Evolutionary conservation across 2,329 filamentous ascomycete species (phyloP).

Genomic region (Dryadomyces quercivorus): DNA sequence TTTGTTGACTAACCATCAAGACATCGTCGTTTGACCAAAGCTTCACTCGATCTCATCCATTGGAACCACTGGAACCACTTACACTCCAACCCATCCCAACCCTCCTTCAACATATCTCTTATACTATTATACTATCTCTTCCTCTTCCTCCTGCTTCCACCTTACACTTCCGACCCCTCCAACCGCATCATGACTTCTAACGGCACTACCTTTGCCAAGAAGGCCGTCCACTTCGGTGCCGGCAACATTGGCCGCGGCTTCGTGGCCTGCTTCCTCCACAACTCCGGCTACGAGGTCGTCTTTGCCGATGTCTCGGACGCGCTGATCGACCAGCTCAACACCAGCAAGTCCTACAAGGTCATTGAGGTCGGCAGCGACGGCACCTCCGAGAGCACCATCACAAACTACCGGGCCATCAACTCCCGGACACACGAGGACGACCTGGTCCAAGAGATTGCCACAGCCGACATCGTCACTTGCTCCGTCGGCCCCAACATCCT

Average conservation of each 20-base stretch:
- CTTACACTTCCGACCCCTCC: background rate
- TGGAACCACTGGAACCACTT: background rate
- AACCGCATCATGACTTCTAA: background rate
- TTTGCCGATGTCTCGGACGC: constrained; percentile 88
- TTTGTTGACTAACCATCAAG: background rate
- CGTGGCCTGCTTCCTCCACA: constrained; percentile 83
- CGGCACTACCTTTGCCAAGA: constrained; percentile 1
- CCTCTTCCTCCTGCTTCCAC: background rate
- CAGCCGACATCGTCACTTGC: constrained; percentile 86
- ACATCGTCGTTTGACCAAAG: background rate
- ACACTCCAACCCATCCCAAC: background rate
- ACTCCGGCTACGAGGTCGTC: constrained; percentile 89
- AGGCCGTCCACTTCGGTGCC: constrained; percentile 42
- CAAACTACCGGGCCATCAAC: constrained; percentile 96
- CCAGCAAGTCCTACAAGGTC: constrained; percentile 69
- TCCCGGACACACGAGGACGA: constrained; percentile 74
- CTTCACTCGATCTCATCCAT: background rate
- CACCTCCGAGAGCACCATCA: constrained; percentile 69
- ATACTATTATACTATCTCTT: background rate
- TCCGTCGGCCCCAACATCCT: constrained; percentile 94
- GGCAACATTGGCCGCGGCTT: constrained; percentile 82
- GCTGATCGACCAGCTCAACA: constrained; percentile 70
- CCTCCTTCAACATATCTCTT: background rate
- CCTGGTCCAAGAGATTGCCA: constrained; percentile 72
- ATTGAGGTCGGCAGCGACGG: constrained; percentile 84